A percentile compares a stretch with the other conserved stretches of the same genome.
Evolutionary conservation across 176 grass and related monocot species (phyloP).

Genomic region (Rhynchospora breviuscula): DNA sequence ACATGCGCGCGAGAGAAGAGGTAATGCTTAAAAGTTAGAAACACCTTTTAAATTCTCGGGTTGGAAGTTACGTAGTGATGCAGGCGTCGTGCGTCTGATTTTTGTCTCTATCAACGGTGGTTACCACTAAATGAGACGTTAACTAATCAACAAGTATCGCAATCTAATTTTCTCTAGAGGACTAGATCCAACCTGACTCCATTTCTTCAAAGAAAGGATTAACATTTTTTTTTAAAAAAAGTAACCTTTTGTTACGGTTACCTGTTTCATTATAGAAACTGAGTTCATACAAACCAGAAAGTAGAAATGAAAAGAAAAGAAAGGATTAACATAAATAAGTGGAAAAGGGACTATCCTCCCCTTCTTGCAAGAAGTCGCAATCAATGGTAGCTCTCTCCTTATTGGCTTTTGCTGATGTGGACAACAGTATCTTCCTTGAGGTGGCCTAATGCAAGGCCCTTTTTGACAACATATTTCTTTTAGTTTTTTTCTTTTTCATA

Average conservation of each 20-base stretch:
- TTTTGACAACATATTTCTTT: not conserved
- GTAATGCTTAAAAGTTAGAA: not conserved
- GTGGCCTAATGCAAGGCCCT: not conserved
- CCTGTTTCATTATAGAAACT: too few relatives aligned
- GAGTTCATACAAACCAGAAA: too few relatives aligned
- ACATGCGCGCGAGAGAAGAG: not conserved
- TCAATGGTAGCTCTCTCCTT: not conserved
- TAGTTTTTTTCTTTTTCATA: not conserved
- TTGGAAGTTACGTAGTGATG: not conserved
- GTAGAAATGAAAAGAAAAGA: too few relatives aligned
- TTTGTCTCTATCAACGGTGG: conserved; percentile 2
- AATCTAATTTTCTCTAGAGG: not conserved
- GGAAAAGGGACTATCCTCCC: not conserved
- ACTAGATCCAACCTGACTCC: not conserved
- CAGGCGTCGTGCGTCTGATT: not conserved
- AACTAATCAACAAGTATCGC: not conserved
- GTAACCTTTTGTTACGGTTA: too few relatives aligned
- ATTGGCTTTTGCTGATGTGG: not conserved
- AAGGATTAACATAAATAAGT: not conserved
- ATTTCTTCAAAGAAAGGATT: not conserved
- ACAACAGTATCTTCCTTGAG: not conserved
- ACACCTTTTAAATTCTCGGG: not conserved
- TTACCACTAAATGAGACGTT: conserved; percentile 12
- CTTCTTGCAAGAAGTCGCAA: not conserved
- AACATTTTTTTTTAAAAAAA: too few relatives aligned